Base-by-base conservation (phyloP, 345 rosid genomes). In the Ceriops zippeliana region DNA sequence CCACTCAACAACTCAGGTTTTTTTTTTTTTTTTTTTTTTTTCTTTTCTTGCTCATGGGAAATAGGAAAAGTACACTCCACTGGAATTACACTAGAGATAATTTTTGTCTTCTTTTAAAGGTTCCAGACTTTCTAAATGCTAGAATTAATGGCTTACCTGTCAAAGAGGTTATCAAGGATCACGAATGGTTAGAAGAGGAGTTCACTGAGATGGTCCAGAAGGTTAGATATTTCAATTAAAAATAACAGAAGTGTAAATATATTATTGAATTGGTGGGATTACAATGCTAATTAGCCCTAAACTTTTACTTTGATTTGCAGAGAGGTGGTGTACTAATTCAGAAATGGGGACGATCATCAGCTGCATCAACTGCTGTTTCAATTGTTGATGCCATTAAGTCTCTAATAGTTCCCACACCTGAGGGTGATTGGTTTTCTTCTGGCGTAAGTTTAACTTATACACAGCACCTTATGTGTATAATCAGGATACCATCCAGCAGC, bases 311-410 rank as follows among this genome's bases (percentile, higher is more conserved):
- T 74, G 62, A 61, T 76, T 68, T 78, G 69, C 86, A 91, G 99
- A 84, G 99, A 86, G 99, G 99, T 73, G 99, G 99, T 52, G 82
- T 73, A 32, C 77, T 95, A 69, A 95, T 95, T 79, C 62, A 95
- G 86, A 95, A 95, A 80, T 95, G 99, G 99, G 99, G 99, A 76
- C 83, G 99, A 81, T 95, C 99, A 51, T 95, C 99, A 20, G 99
- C 99, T 70, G 97, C 99, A 68, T 95, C 99, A 65, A 95, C 99
- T 15, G 86, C 97, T 51, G 87, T 95, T 51, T 95, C 99, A 60
- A 87, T 91, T 60, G 96, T 64, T 70, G 99, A 95, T 70, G 96
- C 96, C 70, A 90, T 95, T 7, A 95, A 85, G 82, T 90, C 99
- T 58, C 88, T 95, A 21, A 75, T 87, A 42, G 88, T 86, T 81